These are phyloP conservation scores for Mycena albidolilacea DNA, from an alignment of 768 basidiomycete genomes.

Conservation along the genomic window DNA sequence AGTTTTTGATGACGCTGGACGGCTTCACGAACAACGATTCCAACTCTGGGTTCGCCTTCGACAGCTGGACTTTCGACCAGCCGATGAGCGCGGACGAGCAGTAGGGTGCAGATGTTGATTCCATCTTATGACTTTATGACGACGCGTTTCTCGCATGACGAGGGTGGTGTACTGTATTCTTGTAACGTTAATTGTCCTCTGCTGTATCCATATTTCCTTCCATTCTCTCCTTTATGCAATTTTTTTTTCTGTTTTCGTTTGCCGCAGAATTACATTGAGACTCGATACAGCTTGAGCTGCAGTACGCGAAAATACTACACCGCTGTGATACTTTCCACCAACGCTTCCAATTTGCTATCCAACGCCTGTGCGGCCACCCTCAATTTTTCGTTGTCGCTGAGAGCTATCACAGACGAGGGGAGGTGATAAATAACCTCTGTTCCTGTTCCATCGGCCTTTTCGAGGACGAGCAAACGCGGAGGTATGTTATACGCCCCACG, in stretches of 20 bases:
- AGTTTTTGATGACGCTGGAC: constrained; percentile 19
- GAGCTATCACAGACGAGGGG: constrained; percentile 61
- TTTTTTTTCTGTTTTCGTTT: constrained; percentile 37
- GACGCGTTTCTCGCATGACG: neutral
- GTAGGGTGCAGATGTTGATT: neutral
- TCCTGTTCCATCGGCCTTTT: constrained; percentile 54
- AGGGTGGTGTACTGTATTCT: constrained; percentile 21
- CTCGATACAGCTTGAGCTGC: neutral
- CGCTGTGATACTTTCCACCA: constrained; percentile 54
- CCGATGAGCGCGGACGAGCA: neutral
- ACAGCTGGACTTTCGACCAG: constrained; percentile 18
- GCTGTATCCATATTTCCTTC: constrained; percentile 33
- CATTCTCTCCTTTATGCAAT: neutral
- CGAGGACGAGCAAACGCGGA: constrained; percentile 59
- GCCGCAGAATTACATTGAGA: neutral
- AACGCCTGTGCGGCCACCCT: constrained; percentile 51
- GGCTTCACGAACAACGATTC: neutral
- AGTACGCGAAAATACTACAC: neutral
- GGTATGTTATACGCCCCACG: constrained; percentile 61
- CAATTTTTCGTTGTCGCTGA: constrained; percentile 50
- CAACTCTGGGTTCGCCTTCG: neutral
- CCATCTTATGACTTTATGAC: constrained; percentile 9
- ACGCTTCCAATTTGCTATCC: constrained; percentile 60
- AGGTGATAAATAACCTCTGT: constrained; percentile 63
- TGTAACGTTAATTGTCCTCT: constrained; percentile 14